Evolutionary conservation across 2,329 filamentous ascomycete species (phyloP), one percentile per base, ranked within the genome.

Genomic region (Aspergillus sp.): DNA sequence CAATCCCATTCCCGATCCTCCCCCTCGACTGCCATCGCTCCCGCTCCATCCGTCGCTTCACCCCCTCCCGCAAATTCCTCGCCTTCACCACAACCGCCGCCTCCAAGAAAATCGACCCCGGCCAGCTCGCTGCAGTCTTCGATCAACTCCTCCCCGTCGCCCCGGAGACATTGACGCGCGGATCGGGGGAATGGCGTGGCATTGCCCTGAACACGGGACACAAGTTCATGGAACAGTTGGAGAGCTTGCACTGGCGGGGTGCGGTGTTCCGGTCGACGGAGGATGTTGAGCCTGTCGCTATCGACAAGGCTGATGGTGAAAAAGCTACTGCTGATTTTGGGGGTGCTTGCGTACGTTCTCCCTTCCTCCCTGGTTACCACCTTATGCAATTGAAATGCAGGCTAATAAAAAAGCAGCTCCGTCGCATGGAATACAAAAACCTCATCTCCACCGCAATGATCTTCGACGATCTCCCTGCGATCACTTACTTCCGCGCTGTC

Each of bases 221-320:
- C 30, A 53, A 58, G 1, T 53, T 54, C 2, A 52, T 62, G 41
- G 33, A 49, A 6, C 47, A 53, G 17, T 50, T 65, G 20, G 49
- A 49, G 5, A 46, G 52, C 2, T 51, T 63, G 32, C 59, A 60
- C 9, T 67, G 64, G 64, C 57, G 60, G 1, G 64, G 63, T 0
- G 63, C 63, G 17, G 58, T 57, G n/a, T 66, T 65, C 38, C 50
- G 55, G 3, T 54, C 50, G 2, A 52, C 52, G 1, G 53, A 67
- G 13, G 62, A 67, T 33, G 62, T 66, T 7, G 62, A 64, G 7
- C 63, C 64, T 6, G 52, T 67, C 27, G 55, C 62, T 19, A 43
- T 61, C 7, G 37, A 39, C 7, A 19, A 39, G 7, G 37, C 3
- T 3, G 19, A 39, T 7, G 15, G 15, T 12, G 37, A 39, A 19